phyloP scores from a whole-genome alignment of 1,284 basidiomycete genomes.

The Amylostereum areolatum region DNA sequence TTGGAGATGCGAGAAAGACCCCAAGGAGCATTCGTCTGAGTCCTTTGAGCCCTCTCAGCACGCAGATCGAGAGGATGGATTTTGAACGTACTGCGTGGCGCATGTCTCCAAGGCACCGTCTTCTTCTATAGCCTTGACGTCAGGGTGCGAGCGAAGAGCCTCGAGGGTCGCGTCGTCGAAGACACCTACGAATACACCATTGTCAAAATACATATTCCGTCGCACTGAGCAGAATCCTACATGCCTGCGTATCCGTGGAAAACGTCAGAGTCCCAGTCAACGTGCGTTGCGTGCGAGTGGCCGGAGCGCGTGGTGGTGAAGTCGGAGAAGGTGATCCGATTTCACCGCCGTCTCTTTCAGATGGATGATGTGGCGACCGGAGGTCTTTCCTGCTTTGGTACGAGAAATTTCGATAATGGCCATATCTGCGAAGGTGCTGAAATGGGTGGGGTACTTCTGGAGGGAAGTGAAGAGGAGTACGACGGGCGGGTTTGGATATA shows the following conservation, averaged over 20 bases:
- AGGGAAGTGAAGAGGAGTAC: no score
- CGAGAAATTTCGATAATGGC: no score
- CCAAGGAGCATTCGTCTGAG: conserved; percentile 27
- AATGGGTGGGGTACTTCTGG: no score
- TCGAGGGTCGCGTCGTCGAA: conserved; percentile 53
- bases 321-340: conserved; percentile 18
- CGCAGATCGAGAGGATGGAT: no score
- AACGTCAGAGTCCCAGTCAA: conserved; percentile 27
- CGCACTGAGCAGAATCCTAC: not conserved
- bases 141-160: conserved; percentile 54
- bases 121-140: conserved; percentile 55
- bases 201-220: no score
- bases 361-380: conserved; percentile 48
- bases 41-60: conserved; percentile 14
- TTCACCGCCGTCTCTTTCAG: conserved; percentile 47
- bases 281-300: conserved; percentile 26
- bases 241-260: conserved; percentile 60
- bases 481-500: no score
- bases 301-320: conserved; percentile 29
- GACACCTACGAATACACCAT: conserved; percentile 15
- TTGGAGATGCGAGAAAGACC: conserved; percentile 27
- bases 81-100: no score
- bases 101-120: no score
- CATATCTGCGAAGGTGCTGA: no score
- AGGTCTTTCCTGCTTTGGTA: no score